Base-by-base conservation (phyloP, 2,329 filamentous ascomycete species). In the Aspergillus aculeatinus region DNA sequence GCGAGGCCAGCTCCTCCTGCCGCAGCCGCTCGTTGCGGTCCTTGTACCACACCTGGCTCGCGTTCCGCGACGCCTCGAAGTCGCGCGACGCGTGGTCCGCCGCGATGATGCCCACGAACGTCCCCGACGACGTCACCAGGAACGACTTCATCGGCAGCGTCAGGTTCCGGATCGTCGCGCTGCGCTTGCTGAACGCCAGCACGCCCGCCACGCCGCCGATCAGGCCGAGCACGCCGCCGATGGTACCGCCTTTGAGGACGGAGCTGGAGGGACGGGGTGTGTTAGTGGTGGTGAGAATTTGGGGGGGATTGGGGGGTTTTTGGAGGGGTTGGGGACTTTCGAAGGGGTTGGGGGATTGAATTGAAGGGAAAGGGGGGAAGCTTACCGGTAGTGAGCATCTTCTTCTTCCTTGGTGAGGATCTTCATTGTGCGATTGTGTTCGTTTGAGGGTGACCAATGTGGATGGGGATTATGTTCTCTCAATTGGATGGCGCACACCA, bases 391-490 rank as follows among this genome's bases (percentile, higher is more conserved):
- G 84, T 97, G 93, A 57, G 85, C 90, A 62, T 83, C 76, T 80
- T 97, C 93, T 81, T 97, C 91, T 85, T 97, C 92, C 76, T 94
- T 92, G 70, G 90, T 96, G 75, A 98, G 85, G 74, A 98, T 83
- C 89, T 97, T 98, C 95, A 98, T 99, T 64, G 54, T 83, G 77
- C 39, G 5, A 44, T 44, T 19, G 14, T 16, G 39, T 7, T n/a
- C 4, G 33, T 4, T 35, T 23, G 39, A 2, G 69, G 69, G 65
- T 67, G 66, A 19, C 16, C 62, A 56, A 57, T 55, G 35, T 52
- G 21, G 29, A 50, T 33, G 55, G 21, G 42, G 44, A 56, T 29
- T 57, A 51, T 58, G 35, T 48, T 57, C 31, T 48, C 27, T 35
- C 31, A 47, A 53, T 31, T 47, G 50, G 21, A 21, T 29, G 27